Evolutionary conservation across 2,329 filamentous ascomycete genomes (phyloP), one percentile per base, ranked within the genome.

Genomic region (Leptosphaerulina australis): DNA sequence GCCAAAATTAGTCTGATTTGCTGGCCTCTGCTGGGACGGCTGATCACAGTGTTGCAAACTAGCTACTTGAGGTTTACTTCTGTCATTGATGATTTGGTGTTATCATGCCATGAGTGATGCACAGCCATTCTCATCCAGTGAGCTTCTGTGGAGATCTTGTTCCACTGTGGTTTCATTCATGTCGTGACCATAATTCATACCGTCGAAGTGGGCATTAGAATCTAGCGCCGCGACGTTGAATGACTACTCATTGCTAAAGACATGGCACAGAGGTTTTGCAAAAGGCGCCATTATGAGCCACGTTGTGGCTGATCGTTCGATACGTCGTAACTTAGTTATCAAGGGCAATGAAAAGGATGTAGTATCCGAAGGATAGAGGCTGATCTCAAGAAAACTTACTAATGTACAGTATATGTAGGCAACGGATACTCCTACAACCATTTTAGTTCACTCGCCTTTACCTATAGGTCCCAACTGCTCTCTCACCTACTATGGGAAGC

Each of bases 381-480:
- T n/a, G 28, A 22, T 37, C 3, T 24, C 6, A 36, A 22, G 5
- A 6, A n/a, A 17, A 18, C 10, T 17, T 22, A 29, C n/a, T 22
- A 24, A 6, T 30, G 11, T 5, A 2, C 5, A 3, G 15, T 2
- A 15, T 29, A 37, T 36, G 14, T 44, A 22, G 25, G 33, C n/a
- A 26, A n/a, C 15, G 1, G 30, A 7, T 12, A 3, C 12, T 29
- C 26, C 4, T 6, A 10, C 10, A 37, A 5, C 9, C 3, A 14
- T n/a, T 15, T 11, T 30, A 17, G 34, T 25, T 2, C 29, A 22
- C 29, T 29, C 29, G 36, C 44, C 36, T 50, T 50, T 40, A 50
- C 47, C 29, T 38, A 9, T 31, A 40, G 47, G 47, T 35, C 4
- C 26, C 40, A 24, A 18, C 40, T 20, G 22, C 47, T 50, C 47